phyloP scores from a whole-genome alignment of 768 basidiomycete genomes.

The Pleurotus tuber-regium region DNA sequence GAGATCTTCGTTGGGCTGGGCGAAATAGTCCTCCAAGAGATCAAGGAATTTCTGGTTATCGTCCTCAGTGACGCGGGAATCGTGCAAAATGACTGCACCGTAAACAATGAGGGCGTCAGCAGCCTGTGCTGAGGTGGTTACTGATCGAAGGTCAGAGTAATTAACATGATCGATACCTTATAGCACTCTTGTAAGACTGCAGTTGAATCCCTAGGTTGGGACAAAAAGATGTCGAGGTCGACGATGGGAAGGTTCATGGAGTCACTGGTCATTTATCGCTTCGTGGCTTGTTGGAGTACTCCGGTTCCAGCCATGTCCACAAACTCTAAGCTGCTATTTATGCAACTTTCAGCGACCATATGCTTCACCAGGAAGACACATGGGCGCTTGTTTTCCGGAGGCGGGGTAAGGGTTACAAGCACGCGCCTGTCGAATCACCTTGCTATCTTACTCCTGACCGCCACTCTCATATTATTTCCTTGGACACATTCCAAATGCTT shows the following conservation, averaged over 20 bases:
- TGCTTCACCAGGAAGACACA: slow-evolving; percentile 3
- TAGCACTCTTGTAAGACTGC: slow-evolving; percentile 58
- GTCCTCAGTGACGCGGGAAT: slow-evolving; percentile 78
- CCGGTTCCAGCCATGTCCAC: too few relatives aligned
- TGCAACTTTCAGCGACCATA: slow-evolving; percentile 13
- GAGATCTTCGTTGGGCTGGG: slow-evolving; percentile 59
- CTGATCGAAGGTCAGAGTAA: background rate
- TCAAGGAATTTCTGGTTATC: slow-evolving; percentile 86
- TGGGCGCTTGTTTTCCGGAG: slow-evolving; percentile 6
- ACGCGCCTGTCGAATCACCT: slow-evolving; percentile 16
- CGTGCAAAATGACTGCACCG: slow-evolving; percentile 84
- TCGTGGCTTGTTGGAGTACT: too few relatives aligned
- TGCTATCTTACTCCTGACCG: slow-evolving; percentile 10
- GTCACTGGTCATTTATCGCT: slow-evolving; percentile 35
- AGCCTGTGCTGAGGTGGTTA: slow-evolving; percentile 43
- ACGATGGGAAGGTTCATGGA: slow-evolving; percentile 66
- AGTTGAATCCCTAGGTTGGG: slow-evolving; percentile 40
- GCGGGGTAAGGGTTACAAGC: slow-evolving; percentile 12
- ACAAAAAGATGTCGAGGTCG: slow-evolving; percentile 72
- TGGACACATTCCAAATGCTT: slow-evolving; percentile 37
- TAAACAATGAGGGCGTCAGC: slow-evolving; percentile 80
- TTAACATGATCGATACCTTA: slow-evolving; percentile 40
- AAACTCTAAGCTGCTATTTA: slow-evolving; percentile 19
- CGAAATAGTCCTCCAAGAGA: slow-evolving; percentile 92
- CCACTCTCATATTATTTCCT: slow-evolving; percentile 24